Conservation (phyloP, 2,329 filamentous ascomycete genomes). For the Chaetomiaceae sp. region DNA sequence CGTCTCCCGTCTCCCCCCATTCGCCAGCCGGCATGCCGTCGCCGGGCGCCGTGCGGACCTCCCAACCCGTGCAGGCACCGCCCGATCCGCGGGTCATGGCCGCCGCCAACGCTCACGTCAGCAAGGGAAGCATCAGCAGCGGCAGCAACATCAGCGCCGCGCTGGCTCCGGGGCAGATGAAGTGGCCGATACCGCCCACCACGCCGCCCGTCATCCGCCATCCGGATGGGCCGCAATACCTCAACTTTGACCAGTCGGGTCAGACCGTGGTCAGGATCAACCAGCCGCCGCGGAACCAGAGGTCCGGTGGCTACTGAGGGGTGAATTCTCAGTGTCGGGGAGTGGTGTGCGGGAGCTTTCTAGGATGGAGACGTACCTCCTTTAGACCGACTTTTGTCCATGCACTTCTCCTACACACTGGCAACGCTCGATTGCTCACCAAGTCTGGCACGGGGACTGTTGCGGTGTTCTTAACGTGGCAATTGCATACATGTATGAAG, state of each 20-base stretch:
- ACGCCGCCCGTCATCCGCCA: slow-evolving; percentile 9
- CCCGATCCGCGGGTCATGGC: slow-evolving; percentile 7
- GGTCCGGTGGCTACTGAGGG: slow-evolving; percentile 1
- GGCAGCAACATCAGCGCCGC: slow-evolving; percentile 12
- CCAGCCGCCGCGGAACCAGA: slow-evolving; percentile 2
- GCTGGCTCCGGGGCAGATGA: slow-evolving; percentile 15
- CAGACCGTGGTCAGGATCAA: slow-evolving; percentile 18
- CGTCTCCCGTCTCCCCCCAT: slow-evolving; percentile 13
- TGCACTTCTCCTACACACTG: too few relatives aligned
- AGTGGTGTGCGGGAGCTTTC: too few relatives aligned
- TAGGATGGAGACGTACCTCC: too few relatives aligned
- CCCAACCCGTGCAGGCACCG: slow-evolving; percentile 3
- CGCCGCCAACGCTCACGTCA: slow-evolving; percentile 1
- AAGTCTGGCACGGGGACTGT: too few relatives aligned
- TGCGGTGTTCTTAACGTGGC: too few relatives aligned
- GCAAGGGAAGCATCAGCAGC: slow-evolving; percentile 10
- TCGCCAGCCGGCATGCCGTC: slow-evolving; percentile 3
- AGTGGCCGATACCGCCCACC: slow-evolving; percentile 18
- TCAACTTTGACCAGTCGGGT: slow-evolving; percentile 12
- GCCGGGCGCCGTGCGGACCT: slow-evolving; percentile 6
- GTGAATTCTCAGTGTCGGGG: too few relatives aligned
- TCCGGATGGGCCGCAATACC: slow-evolving; percentile 9
- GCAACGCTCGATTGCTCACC: too few relatives aligned
- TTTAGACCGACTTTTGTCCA: too few relatives aligned
- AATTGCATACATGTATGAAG: too few relatives aligned